Conservation (phyloP, 2,329 filamentous ascomycete species). For the Diaporthe vexans region DNA sequence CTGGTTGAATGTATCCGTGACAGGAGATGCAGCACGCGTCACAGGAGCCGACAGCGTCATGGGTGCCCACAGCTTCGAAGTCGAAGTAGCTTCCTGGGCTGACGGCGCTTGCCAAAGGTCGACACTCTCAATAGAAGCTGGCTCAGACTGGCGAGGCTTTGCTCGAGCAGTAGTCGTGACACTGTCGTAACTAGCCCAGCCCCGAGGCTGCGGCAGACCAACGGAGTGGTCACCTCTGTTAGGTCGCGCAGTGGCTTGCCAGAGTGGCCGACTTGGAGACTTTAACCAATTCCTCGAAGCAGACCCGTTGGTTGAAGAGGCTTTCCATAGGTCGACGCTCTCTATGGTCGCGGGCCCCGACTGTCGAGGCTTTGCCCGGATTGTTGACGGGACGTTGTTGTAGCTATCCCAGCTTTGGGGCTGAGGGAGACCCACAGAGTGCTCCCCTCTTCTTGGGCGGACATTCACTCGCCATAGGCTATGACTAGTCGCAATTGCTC, state of each 20-base stretch:
- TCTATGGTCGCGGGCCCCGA: constrained; percentile 51
- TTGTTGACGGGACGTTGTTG: constrained; percentile 46
- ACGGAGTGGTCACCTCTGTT: constrained; percentile 37
- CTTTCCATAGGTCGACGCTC: constrained; percentile 55
- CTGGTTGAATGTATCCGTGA: neutral
- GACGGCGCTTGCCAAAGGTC: constrained; percentile 44
- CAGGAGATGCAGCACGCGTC: neutral
- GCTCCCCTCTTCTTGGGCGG: constrained; percentile 18
- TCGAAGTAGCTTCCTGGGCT: neutral
- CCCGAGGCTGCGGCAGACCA: constrained; percentile 40
- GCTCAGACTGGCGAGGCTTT: constrained; percentile 41
- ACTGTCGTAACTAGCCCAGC: constrained; percentile 41
- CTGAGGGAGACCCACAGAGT: constrained; percentile 52
- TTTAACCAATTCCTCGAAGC: constrained; percentile 19
- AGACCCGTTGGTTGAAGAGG: neutral
- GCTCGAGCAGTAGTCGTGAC: constrained; percentile 36
- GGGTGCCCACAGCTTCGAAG: constrained; percentile 35
- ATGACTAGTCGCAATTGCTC: neutral
- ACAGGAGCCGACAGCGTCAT: constrained; percentile 2
- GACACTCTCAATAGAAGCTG: constrained; percentile 38
- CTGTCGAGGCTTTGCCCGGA: constrained; percentile 49
- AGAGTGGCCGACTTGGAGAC: constrained; percentile 24
- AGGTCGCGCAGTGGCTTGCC: constrained; percentile 23
- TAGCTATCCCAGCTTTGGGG: constrained; percentile 56
- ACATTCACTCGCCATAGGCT: constrained; percentile 32